phyloP scores from a whole-genome alignment of 345 rosid genomes.

The Pugionium dolabratum region DNA sequence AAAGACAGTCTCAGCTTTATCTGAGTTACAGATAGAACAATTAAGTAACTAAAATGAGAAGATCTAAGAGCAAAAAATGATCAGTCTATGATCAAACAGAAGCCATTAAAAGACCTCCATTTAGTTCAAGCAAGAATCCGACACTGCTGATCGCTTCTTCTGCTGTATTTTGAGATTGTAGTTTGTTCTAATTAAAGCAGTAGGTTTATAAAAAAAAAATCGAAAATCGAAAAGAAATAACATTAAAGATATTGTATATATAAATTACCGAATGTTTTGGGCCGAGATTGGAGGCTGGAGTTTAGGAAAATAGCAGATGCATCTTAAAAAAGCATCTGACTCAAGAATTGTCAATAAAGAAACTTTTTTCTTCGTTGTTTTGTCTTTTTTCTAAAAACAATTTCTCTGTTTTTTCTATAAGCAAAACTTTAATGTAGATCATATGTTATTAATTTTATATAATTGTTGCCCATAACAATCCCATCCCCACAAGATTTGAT shows the following conservation, averaged over 20 bases:
- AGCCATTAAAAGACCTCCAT: no score
- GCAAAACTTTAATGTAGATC: background rate
- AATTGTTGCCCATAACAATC: slow-evolving; percentile 20
- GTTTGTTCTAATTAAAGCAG: slow-evolving; percentile 30
- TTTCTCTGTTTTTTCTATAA: background rate
- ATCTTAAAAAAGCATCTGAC: no score
- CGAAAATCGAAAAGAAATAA: no score
- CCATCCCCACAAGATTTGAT: slow-evolving; percentile 31
- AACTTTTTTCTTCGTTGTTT: slow-evolving; percentile 24
- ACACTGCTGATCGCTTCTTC: slow-evolving; percentile 14
- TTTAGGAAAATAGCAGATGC: slow-evolving; percentile 37
- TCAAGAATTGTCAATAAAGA: slow-evolving; percentile 36
- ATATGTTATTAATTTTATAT: slow-evolving; percentile 22
- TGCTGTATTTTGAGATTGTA: slow-evolving; percentile 19
- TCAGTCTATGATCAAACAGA: no score
- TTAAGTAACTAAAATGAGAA: slow-evolving; percentile 12
- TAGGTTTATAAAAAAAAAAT: background rate
- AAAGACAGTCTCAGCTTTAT: no score
- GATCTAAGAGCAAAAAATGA: no score
- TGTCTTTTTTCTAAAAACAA: background rate
- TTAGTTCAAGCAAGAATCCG: no score
- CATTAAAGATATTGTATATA: background rate
- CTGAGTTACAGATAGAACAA: background rate
- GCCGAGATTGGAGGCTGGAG: slow-evolving; percentile 43
- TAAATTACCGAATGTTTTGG: slow-evolving; percentile 32